Evolutionary conservation across 768 basidiomycete genomes (phyloP).

Genomic region (Termitomyces titanicus): DNA sequence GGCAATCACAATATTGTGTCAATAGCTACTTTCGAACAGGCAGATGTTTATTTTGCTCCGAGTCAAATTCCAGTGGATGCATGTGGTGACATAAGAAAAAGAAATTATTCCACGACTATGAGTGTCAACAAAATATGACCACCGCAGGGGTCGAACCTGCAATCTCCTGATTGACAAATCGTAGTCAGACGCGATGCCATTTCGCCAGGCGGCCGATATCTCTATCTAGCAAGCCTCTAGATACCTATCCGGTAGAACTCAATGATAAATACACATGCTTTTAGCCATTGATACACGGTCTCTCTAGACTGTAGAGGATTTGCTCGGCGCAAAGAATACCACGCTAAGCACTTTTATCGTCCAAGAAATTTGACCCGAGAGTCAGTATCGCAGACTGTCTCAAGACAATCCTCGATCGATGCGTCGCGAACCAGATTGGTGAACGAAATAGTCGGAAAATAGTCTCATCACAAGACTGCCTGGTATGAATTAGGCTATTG

Average conservation of each 20-base stretch:
- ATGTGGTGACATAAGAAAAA: too few relatives aligned
- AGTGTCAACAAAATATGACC: neutral
- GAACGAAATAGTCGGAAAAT: neutral
- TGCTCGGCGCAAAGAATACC: neutral
- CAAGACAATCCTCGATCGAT: neutral
- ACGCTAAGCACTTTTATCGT: neutral
- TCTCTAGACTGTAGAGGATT: too few relatives aligned
- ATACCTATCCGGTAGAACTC: too few relatives aligned
- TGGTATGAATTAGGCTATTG: neutral
- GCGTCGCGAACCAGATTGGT: neutral
- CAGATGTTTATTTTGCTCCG: too few relatives aligned
- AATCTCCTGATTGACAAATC: conserved; percentile 66
- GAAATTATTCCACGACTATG: too few relatives aligned
- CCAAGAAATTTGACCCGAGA: neutral
- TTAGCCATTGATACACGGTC: too few relatives aligned
- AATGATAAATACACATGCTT: too few relatives aligned
- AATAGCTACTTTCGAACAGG: too few relatives aligned
- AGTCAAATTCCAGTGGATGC: too few relatives aligned
- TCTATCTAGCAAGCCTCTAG: too few relatives aligned
- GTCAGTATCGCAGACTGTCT: neutral
- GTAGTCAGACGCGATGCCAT: conserved; percentile 96
- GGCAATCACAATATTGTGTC: neutral
- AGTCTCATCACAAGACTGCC: neutral
- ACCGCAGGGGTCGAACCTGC: conserved; percentile 70
- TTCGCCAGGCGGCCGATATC: conserved; percentile 58